Conservation (phyloP, 2,329 filamentous ascomycete genomes). For the Colletotrichum somersetense region DNA sequence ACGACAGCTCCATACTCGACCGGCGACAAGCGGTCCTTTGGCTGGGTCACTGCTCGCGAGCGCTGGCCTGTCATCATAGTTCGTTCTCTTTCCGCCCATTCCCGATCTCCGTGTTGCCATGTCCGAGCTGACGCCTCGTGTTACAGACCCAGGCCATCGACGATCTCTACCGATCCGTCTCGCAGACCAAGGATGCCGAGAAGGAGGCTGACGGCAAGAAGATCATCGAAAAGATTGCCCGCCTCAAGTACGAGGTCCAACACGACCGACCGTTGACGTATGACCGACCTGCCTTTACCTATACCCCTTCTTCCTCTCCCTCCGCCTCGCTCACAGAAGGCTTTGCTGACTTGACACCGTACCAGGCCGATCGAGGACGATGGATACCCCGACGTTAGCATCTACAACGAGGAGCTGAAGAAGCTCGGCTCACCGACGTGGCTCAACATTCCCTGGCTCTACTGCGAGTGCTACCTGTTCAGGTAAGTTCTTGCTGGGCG, state of each 20-base stretch:
- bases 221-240: slow-evolving; percentile 83
- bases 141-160: slow-evolving; percentile 89
- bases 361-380: slow-evolving; percentile 80
- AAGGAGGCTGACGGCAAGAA: slow-evolving; percentile 85
- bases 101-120: neutral
- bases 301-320: neutral
- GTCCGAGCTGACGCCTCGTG: slow-evolving; percentile 43
- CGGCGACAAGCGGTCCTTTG: slow-evolving; percentile 87
- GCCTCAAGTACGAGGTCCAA: slow-evolving; percentile 94
- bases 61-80: slow-evolving; percentile 96
- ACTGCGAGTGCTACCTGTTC: slow-evolving; percentile 94
- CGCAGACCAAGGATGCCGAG: slow-evolving; percentile 69
- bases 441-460: slow-evolving; percentile 91
- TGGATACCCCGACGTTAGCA: slow-evolving; percentile 78
- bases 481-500: slow-evolving; percentile 60
- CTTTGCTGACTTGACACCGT: slow-evolving; percentile 35
- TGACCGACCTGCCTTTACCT: slow-evolving; percentile 45
- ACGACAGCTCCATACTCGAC: slow-evolving; percentile 80
- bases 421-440: slow-evolving; percentile 80
- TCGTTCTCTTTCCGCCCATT: slow-evolving; percentile 47
- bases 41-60: slow-evolving; percentile 83
- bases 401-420: slow-evolving; percentile 89
- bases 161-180: slow-evolving; percentile 85
- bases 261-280: slow-evolving; percentile 86
- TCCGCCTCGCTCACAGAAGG: neutral